phyloP scores from a whole-genome alignment of 495 filamentous ascomycete species.

The Neurospora sp. region DNA sequence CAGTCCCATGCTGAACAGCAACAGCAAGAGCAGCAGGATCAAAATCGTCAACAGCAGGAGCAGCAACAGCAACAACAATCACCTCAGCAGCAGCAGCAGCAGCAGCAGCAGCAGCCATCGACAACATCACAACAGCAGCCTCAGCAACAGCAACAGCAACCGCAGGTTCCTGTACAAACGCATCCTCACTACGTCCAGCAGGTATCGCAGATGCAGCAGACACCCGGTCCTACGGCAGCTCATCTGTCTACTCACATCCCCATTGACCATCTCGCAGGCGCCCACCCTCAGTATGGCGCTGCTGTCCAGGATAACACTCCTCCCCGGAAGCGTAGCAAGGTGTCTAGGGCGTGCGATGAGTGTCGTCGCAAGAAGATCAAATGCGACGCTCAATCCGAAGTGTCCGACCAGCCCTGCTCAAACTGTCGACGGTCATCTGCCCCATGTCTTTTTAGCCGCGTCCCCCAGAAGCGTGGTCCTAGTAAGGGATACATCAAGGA shows the following conservation, averaged over 20 bases:
- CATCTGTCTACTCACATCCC: constrained; percentile 27
- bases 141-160: constrained; percentile 8
- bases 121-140: constrained; percentile 2
- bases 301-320: constrained; percentile 46
- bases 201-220: constrained; percentile 1
- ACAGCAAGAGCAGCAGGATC: neutral
- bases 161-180: neutral
- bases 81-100: constrained; percentile 2
- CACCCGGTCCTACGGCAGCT: constrained; percentile 7
- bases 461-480: constrained; percentile 89
- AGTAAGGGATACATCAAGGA: constrained; percentile 99
- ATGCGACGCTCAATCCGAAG: constrained; percentile 79
- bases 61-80: constrained; percentile 13
- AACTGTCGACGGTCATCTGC: constrained; percentile 73
- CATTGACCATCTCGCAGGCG: constrained; percentile 16
- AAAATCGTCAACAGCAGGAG: constrained; percentile 10
- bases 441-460: constrained; percentile 79
- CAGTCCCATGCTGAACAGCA: constrained; percentile 14
- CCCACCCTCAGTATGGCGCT: constrained; percentile 10
- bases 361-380: constrained; percentile 95
- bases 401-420: constrained; percentile 67
- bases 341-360: constrained; percentile 90
- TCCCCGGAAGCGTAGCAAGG: constrained; percentile 77
- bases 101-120: constrained; percentile 1
- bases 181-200: constrained; percentile 8